Conservation (phyloP, 2,329 filamentous ascomycete genomes). For the Hypoxylon sp. region DNA sequence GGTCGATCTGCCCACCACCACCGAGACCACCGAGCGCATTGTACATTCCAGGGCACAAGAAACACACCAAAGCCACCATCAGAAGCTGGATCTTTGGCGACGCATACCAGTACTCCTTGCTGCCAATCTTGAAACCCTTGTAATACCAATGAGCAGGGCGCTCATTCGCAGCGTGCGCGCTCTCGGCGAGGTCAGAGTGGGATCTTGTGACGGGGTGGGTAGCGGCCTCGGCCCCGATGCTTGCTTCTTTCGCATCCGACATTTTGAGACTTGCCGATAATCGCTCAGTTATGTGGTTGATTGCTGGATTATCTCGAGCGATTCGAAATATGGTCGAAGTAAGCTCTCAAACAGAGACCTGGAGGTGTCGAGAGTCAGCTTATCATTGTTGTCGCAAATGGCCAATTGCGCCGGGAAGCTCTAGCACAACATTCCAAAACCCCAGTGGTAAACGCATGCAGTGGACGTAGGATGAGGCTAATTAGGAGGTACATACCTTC, state of each 20-base stretch:
- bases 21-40: conserved; percentile 77
- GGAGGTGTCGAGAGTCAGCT: conserved; percentile 17
- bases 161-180: conserved; percentile 24
- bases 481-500: conserved; percentile 22
- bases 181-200: conserved; percentile 40
- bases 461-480: neutral
- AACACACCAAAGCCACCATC: conserved; percentile 79
- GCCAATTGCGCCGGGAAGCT: conserved; percentile 3
- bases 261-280: conserved; percentile 25
- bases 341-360: conserved; percentile 29
- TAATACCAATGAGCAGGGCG: conserved; percentile 77
- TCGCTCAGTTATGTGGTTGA: conserved; percentile 11
- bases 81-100: conserved; percentile 80
- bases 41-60: conserved; percentile 81
- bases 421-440: neutral
- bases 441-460: neutral
- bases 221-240: conserved; percentile 21
- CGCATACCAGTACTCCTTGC: conserved; percentile 76
- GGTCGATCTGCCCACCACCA: conserved; percentile 72
- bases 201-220: conserved; percentile 32
- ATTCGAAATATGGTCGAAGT: conserved; percentile 28
- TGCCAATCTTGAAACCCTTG: conserved; percentile 70
- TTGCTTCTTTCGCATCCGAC: conserved; percentile 37
- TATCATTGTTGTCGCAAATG: conserved; percentile 15
- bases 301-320: conserved; percentile 12